phyloP scores from a whole-genome alignment of 352 stramenopile genomes.

The Phytophthora constricta region DNA sequence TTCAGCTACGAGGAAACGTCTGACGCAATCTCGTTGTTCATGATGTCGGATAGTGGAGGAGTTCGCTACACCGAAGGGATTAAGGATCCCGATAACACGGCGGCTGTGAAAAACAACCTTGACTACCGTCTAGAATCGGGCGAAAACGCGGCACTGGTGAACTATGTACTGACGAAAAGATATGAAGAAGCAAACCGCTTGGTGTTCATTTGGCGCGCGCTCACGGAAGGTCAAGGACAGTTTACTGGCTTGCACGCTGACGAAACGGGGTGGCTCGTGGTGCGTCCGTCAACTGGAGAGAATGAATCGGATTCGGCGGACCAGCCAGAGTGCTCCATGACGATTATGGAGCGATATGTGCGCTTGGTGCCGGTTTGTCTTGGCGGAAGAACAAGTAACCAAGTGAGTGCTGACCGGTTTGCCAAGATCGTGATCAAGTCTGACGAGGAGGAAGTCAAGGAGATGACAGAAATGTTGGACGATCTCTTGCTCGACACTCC shows the following conservation, averaged over 20 bases:
- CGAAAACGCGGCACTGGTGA: constrained; percentile 1
- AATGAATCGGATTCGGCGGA: neutral
- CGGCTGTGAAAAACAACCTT: constrained; percentile 30
- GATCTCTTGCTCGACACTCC: constrained; percentile 13
- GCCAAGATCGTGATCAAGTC: constrained; percentile 28
- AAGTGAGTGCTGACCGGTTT: constrained; percentile 21
- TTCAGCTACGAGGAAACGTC: constrained; percentile 15
- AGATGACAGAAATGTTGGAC: constrained; percentile 27
- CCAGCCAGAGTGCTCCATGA: neutral
- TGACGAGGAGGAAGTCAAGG: constrained; percentile 22
- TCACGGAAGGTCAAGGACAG: constrained; percentile 38
- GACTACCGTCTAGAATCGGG: constrained; percentile 16
- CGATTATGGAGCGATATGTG: constrained; percentile 38
- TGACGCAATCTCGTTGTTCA: constrained; percentile 9
- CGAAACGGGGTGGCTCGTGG: constrained; percentile 52
- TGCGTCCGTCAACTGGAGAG: constrained; percentile 8
- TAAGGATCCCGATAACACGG: constrained; percentile 24
- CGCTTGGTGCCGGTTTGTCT: constrained; percentile 32
- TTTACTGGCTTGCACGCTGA: constrained; percentile 46
- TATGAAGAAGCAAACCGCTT: constrained; percentile 45
- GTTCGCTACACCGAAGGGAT: neutral
- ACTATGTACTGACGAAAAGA: constrained; percentile 30
- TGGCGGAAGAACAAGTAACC: neutral
- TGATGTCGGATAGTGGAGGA: constrained; percentile 9
- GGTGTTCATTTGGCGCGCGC: constrained; percentile 51